These are phyloP conservation scores for Phaeosphaeriaceae sp. DNA, from an alignment of 2,329 filamentous ascomycete species.

Conservation along the genomic window DNA sequence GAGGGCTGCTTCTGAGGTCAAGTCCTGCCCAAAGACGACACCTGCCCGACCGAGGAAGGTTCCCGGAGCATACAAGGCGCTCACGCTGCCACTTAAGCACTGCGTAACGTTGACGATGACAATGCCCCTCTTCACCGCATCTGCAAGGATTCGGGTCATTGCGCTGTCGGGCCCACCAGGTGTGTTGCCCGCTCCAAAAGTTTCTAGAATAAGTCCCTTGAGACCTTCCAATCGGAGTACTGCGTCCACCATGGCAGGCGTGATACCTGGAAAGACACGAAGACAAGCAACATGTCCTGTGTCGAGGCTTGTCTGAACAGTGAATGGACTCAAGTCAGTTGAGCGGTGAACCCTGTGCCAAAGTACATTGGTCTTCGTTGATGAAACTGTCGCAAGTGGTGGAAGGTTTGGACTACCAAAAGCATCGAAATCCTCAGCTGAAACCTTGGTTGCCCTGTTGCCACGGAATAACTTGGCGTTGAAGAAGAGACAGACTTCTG, in stretches of 20 bases:
- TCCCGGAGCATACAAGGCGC: slow-evolving; percentile 51
- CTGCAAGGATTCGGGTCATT: slow-evolving; percentile 77
- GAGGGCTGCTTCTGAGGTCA: slow-evolving; percentile 88
- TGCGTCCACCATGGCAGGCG: slow-evolving; percentile 89
- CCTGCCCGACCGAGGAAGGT: slow-evolving; percentile 80
- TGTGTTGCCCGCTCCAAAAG: slow-evolving; percentile 91
- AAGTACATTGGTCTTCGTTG: slow-evolving; percentile 79
- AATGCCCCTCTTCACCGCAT: slow-evolving; percentile 79
- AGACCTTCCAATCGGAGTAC: slow-evolving; percentile 79
- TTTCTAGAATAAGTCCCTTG: slow-evolving; percentile 84
- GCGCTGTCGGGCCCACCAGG: slow-evolving; percentile 81
- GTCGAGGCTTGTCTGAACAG: slow-evolving; percentile 76
- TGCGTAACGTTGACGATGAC: slow-evolving; percentile 92
- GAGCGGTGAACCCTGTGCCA: slow-evolving; percentile 81
- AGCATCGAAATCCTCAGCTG: slow-evolving; percentile 83
- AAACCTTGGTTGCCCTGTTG: slow-evolving; percentile 87
- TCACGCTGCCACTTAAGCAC: slow-evolving; percentile 65
- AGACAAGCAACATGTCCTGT: slow-evolving; percentile 90
- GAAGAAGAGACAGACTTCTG: slow-evolving; percentile 93
- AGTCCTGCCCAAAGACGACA: slow-evolving; percentile 86
- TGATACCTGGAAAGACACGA: slow-evolving; percentile 90
- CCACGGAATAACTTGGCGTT: slow-evolving; percentile 89
- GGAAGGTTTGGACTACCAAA: slow-evolving; percentile 88
- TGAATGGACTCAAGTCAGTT: slow-evolving; percentile 75
- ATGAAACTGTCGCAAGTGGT: slow-evolving; percentile 81